Percentiles rank a stretch among this genome's conserved stretches.
These are phyloP conservation scores for Cavenderia fasciculata DNA, from an alignment of 78 protist species.

Conservation along the genomic window DNA sequence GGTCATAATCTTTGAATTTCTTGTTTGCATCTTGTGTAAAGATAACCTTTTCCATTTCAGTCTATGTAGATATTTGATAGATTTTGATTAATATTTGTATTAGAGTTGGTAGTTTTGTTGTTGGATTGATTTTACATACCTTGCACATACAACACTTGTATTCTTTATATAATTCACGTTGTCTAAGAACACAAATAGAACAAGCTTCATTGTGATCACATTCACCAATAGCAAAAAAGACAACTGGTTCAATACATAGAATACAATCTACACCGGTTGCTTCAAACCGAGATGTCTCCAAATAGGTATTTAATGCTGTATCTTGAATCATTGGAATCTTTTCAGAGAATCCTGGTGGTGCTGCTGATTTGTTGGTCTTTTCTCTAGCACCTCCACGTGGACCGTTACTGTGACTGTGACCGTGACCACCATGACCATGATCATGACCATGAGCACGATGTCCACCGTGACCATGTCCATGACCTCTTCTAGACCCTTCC, in stretches of 20 bases:
- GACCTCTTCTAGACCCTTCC: too few relatives aligned
- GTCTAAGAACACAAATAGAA: constrained; percentile 55
- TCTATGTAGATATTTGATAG: too few relatives aligned
- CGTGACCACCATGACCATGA: constrained; percentile 1
- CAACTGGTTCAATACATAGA: constrained; percentile 65
- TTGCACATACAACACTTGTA: constrained; percentile 78
- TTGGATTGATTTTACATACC: constrained; percentile 10
- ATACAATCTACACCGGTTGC: constrained; percentile 11
- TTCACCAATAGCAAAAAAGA: constrained; percentile 37
- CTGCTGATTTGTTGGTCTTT: too few relatives aligned
- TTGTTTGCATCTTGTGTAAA: constrained; percentile 31
- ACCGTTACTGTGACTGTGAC: neutral
- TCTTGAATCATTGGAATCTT: too few relatives aligned
- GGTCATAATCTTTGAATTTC: constrained; percentile 23
- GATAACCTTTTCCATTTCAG: constrained; percentile 24
- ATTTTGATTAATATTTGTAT: neutral
- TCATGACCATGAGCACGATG: neutral
- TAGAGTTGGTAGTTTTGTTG: neutral
- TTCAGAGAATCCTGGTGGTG: too few relatives aligned
- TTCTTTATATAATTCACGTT: constrained; percentile 73
- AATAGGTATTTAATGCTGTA: too few relatives aligned
- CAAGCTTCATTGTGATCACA: constrained; percentile 77
- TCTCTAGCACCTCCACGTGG: too few relatives aligned
- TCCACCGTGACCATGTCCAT: neutral
- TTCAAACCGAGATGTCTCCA: too few relatives aligned